These are phyloP conservation scores for Cladosporium halotolerans DNA, from an alignment of 2,329 filamentous ascomycete species.

Conservation along the genomic window DNA sequence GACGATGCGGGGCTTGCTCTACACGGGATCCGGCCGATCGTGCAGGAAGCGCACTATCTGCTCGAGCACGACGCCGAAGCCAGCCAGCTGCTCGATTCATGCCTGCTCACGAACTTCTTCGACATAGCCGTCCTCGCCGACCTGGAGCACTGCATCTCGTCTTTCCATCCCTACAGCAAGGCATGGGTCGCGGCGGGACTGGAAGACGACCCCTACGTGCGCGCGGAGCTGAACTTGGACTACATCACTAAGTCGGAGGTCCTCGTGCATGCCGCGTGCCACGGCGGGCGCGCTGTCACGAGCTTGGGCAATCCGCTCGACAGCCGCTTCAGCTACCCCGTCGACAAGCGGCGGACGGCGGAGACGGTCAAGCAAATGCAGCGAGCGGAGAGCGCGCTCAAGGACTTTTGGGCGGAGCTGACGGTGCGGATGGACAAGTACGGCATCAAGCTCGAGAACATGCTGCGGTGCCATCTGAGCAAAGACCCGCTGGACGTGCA, in stretches of 20 bases:
- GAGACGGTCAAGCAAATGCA: conserved; percentile 42
- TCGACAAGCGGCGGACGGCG: conserved; percentile 41
- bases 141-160: conserved; percentile 13
- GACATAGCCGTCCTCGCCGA: conserved; percentile 25
- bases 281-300: not conserved
- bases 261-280: conserved; percentile 10
- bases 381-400: conserved; percentile 43
- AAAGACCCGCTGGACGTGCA: not conserved
- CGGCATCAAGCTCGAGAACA: not conserved
- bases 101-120: conserved; percentile 21
- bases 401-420: conserved; percentile 40
- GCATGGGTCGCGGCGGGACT: not conserved
- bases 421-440: not conserved
- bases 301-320: not conserved
- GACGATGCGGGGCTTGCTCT: conserved; percentile 14
- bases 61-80: conserved; percentile 23
- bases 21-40: conserved; percentile 18
- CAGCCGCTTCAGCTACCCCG: conserved; percentile 44
- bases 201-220: not conserved
- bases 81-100: conserved; percentile 19
- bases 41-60: conserved; percentile 26
- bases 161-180: conserved; percentile 14
- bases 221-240: not conserved
- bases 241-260: not conserved
- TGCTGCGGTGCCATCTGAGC: not conserved